Base-by-base conservation (phyloP, 768 basidiomycete genomes). In the Butyriboletus loyo region DNA sequence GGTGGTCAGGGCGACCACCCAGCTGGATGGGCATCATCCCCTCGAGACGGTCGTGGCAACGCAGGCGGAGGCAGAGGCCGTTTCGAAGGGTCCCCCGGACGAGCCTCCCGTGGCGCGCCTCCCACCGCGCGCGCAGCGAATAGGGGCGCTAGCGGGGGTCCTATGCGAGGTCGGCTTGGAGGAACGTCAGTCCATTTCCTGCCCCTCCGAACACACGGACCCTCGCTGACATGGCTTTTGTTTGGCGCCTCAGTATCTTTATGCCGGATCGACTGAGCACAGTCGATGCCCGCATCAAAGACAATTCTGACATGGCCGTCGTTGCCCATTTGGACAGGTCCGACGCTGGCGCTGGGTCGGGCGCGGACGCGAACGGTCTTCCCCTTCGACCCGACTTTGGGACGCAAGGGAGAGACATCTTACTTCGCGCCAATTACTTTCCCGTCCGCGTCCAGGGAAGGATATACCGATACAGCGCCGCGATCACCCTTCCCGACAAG, bases 201-300 rank as follows among this genome's bases (percentile, higher is more conserved):
- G 14, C 4, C 14, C 7, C 6, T 21, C 45, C n/a, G n/a, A n/a
- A 9, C 44, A 25, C 9, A 0, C 25, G 17, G 19, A 13, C 17
- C 6, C 21, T 25, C 17, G 27, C 38, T 53, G 32, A 57, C n/a
- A 4, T 15, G 21, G 24, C 8, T 22, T 32, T 21, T 41, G 8
- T 22, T 44, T 10, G 11, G 10, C 24, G 9, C n/a, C 1, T 32
- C n/a, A 57, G 55, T 35, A 58, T 59, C 49, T 79, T 77, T 61
- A 67, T 67, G 43, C 65, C 65, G 32, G 64, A 59, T 48, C 58
- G 56, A 57, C 63, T 67, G 70, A 80, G 56, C 54, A 73, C 76
- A n/a, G 62, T 90, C 41, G 77, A 82, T 53, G 70, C 76, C 46
- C 89, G 89, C 72, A 52, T 66, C 73, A 21, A 59, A 59, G 72